phyloP scores from a whole-genome alignment of 352 stramenopile genomes.

The Pythium aphanidermatum region DNA sequence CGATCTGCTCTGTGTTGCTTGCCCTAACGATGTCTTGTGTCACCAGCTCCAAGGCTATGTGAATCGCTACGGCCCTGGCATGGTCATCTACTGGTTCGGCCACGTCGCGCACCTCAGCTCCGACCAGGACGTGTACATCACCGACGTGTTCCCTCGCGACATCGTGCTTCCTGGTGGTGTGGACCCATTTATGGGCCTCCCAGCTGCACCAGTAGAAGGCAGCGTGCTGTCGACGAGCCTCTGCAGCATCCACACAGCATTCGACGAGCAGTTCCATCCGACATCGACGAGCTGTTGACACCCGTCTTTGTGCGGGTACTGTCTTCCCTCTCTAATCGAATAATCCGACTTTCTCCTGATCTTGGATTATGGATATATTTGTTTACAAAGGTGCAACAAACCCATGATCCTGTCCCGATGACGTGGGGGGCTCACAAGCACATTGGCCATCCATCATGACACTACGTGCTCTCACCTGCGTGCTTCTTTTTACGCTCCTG shows the following conservation, averaged over 20 bases:
- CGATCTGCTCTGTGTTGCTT: too few relatives aligned
- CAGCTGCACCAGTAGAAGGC: background rate
- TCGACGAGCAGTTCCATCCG: slow-evolving; percentile 15
- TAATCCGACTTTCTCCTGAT: too few relatives aligned
- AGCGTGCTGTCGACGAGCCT: background rate
- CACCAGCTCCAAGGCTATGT: slow-evolving; percentile 67
- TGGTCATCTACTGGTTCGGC: slow-evolving; percentile 88
- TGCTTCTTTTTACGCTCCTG: too few relatives aligned
- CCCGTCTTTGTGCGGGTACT: too few relatives aligned
- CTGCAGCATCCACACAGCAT: slow-evolving; percentile 8
- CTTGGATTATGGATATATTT: too few relatives aligned
- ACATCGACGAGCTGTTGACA: too few relatives aligned
- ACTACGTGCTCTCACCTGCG: too few relatives aligned
- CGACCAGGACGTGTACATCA: slow-evolving; percentile 54
- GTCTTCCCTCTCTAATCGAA: too few relatives aligned
- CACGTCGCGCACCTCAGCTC: slow-evolving; percentile 50
- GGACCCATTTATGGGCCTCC: slow-evolving; percentile 26
- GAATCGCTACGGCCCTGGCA: slow-evolving; percentile 76
- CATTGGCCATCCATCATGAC: too few relatives aligned
- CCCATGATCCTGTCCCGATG: too few relatives aligned
- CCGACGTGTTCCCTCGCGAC: slow-evolving; percentile 41
- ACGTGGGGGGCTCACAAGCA: too few relatives aligned
- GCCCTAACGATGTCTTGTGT: background rate
- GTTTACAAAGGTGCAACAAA: too few relatives aligned
- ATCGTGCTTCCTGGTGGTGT: slow-evolving; percentile 54